Base-by-base conservation (phyloP, 345 rosid genomes). In the Euphorbia lathyris region DNA sequence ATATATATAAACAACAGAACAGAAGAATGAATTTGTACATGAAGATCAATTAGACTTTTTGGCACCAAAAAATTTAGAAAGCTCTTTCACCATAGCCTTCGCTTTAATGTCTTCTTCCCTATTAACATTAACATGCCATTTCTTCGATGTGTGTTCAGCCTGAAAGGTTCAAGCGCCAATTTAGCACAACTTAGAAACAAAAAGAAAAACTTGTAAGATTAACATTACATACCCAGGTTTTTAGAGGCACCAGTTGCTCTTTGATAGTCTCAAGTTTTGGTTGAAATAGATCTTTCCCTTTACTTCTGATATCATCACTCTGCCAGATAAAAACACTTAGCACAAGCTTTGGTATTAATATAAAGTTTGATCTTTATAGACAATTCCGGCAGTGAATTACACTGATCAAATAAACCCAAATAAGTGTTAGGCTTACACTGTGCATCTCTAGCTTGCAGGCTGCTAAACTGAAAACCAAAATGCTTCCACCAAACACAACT, bases 401-500 rank as follows among this genome's bases (percentile, higher is more conserved):
- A 2, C 38, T 34, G 38, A 34, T 2, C 62, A 67, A 26, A 57
- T 7, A 16, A n/a, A n/a, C n/a, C n/a, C n/a, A 58, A 63, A 4
- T 9, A 47, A 65, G 19, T 45, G 3, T 10, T 7, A 65, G 7
- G 68, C 90, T 73, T 84, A 91, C 96, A 76, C 72, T 84, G 26
- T 63, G 87, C 72, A 90, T 50, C 72, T 88, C 84, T 25, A 94
- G 83, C 78, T 82, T 91, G 48, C 96, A 88, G 58, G 77, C 85
- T 48, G 87, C 86, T 30, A 82, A 72, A 69, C 87, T 84, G 74
- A 91, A 84, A 22, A 77, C 70, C 76, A 86, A 47, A 43, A 89
- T 76, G 14, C 88, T 86, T 32, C 93, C 93, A 57, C 97, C 97
- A 77, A 91, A 94, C 64, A 94, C 83, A 70, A 88, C 22, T 13